These are phyloP conservation scores for Colletotrichum limetticola DNA, from an alignment of 2,329 filamentous ascomycete species.

Conservation along the genomic window DNA sequence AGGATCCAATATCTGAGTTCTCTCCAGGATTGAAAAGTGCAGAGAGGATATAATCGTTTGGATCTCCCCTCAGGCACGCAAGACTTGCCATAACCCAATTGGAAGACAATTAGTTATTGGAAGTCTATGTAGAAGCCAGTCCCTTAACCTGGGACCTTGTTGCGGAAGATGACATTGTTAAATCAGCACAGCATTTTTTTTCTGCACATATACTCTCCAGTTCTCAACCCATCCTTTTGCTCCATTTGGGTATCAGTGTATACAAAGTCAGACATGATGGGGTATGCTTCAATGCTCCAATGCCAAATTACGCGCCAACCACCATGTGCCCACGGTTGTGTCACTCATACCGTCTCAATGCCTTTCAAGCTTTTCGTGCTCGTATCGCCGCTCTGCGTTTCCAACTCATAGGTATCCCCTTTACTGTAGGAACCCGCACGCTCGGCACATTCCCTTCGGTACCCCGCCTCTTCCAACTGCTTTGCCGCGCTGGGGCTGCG, in stretches of 20 bases:
- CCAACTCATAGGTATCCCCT: conserved; percentile 7
- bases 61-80: too few species aligned
- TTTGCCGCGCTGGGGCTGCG: not conserved
- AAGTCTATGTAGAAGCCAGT: too few species aligned
- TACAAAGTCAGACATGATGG: not conserved
- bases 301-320: not conserved
- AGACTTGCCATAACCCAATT: too few species aligned
- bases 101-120: too few species aligned
- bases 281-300: not conserved
- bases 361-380: conserved; percentile 9
- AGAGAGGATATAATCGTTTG: too few species aligned
- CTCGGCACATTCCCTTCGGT: not conserved
- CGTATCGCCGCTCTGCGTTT: not conserved
- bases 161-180: too few species aligned
- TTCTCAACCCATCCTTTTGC: not conserved
- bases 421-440: not conserved
- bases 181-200: too few species aligned
- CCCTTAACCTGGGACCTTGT: too few species aligned
- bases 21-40: too few species aligned
- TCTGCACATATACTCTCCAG: not conserved
- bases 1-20: too few species aligned
- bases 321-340: not conserved
- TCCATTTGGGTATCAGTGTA: not conserved
- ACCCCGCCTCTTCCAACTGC: not conserved
- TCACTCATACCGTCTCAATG: not conserved